Base-by-base conservation (phyloP, 2,329 filamentous ascomycete species). In the Ascochyta clinopodiicola region DNA sequence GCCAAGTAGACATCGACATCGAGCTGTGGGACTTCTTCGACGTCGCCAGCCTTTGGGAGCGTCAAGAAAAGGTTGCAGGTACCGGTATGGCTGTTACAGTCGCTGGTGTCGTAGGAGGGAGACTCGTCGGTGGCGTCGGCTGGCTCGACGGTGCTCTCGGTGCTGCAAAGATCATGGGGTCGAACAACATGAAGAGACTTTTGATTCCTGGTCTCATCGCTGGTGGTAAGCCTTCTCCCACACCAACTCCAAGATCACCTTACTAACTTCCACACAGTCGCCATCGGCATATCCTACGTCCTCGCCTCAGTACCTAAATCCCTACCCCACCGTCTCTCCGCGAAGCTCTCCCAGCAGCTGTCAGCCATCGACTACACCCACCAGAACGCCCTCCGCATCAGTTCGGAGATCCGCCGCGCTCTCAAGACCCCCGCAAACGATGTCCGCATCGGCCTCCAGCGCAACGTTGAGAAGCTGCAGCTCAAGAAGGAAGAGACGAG, bases 11-110 rank as follows among this genome's bases (percentile, higher is more conserved):
- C 57, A 87, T 96, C 19, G 87, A 95, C 49, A 90, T 95, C 4
- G 93, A 99, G 70, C 67, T 96, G 0, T 90, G 84, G 84, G 95
- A 99, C 78, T 98, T 99, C 81, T 91, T 99, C 68, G 95, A 99
- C 75, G 82, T 92, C 75, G 83, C 87, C 17, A 90, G 87, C 10
- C 78, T 98, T 6, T 84, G 96, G 79, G 92, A 97, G 70, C 85
- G 88, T 49, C 94, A 98, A 74, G 95, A 99, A 77, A 99, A 98
- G 82, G 83, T 96, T 51, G 93, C 94, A 6, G 92, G 94, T 35
- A 96, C 93, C 3, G 90, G 95, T 61, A 93, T 99, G 89, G 95
- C 94, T 6, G 83, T 99, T 70, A 99, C 95, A 1, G 85, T 96
- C 32, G 90, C 90, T 9, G 93, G 92, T 52, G 91, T 96, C 2